Conservation (phyloP, 2,329 filamentous ascomycete genomes). For the Lizonia empirigonia region DNA sequence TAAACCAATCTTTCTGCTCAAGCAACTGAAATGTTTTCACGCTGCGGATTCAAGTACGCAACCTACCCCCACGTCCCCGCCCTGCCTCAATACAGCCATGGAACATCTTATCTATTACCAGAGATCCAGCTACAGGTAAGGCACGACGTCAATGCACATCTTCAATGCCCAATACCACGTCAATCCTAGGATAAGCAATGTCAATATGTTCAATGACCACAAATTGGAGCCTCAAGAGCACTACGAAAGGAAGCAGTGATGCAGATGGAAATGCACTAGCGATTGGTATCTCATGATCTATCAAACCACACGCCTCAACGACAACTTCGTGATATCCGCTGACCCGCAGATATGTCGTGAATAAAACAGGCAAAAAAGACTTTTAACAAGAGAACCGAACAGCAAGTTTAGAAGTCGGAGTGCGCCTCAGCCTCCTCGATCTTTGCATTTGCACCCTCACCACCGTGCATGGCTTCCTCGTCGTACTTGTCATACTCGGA, state of each 20-base stretch:
- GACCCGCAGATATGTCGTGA: constrained; percentile 7
- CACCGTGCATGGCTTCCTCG: constrained; percentile 34
- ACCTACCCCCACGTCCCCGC: not conserved
- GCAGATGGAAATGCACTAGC: not conserved
- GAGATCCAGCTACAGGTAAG: not conserved
- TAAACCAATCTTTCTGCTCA: too few relatives aligned
- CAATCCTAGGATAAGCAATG: not conserved
- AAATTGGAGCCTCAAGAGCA: not conserved
- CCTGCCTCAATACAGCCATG: not conserved
- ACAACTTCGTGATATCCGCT: constrained; percentile 10
- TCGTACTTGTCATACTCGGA: constrained; percentile 35
- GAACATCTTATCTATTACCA: not conserved
- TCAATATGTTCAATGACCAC: too few relatives aligned
- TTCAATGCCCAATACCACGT: not conserved
- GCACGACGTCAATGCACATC: constrained; percentile 1
- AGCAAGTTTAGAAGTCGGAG: not conserved
- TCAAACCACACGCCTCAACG: not conserved
- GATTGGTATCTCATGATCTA: constrained; percentile 13
- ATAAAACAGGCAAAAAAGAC: not conserved
- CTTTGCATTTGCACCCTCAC: constrained; percentile 14
- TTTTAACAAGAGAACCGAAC: not conserved
- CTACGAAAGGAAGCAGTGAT: too few relatives aligned
- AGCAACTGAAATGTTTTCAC: too few relatives aligned
- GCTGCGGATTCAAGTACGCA: too few relatives aligned
- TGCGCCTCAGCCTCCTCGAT: constrained; percentile 12